Percentiles rank a stretch among this genome's conserved stretches.
Conservation (phyloP, 768 basidiomycete species). For the Lactarius evosmus region DNA sequence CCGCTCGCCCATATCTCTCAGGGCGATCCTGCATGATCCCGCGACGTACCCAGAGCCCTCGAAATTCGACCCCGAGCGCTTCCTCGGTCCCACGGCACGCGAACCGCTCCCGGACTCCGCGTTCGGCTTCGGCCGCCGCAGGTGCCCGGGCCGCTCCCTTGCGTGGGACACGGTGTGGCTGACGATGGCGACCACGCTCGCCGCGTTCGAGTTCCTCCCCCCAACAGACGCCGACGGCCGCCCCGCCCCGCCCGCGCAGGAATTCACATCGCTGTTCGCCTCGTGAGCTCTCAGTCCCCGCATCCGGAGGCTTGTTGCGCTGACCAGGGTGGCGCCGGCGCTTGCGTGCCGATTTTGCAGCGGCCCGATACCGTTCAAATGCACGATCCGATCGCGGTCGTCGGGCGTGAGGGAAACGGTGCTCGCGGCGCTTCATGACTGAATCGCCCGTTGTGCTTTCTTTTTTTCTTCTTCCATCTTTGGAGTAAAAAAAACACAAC, state of each 20-base stretch:
- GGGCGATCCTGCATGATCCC: slow-evolving; percentile 13
- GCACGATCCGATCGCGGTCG: slow-evolving; percentile 15
- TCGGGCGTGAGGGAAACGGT: slow-evolving; percentile 2
- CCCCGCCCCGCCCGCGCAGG: slow-evolving; percentile 2
- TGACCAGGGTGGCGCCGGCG: neutral
- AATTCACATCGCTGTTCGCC: neutral
- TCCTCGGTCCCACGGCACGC: slow-evolving; percentile 11
- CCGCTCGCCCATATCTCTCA: neutral
- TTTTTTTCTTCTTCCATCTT: neutral
- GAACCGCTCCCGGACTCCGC: neutral
- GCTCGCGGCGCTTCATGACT: slow-evolving; percentile 8
- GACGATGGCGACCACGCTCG: slow-evolving; percentile 20
- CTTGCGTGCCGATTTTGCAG: neutral
- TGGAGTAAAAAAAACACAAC: neutral
- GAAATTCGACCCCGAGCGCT: slow-evolving; percentile 19
- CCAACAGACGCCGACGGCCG: slow-evolving; percentile 12
- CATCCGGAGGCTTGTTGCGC: neutral
- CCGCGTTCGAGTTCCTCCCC: slow-evolving; percentile 17
- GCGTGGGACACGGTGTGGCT: slow-evolving; percentile 13
- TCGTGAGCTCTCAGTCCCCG: slow-evolving; percentile 4
- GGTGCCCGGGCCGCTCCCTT: slow-evolving; percentile 16
- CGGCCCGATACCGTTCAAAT: slow-evolving; percentile 17
- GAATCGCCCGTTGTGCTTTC: neutral
- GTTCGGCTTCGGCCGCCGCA: slow-evolving; percentile 21
- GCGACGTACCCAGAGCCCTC: slow-evolving; percentile 7